phyloP scores from a whole-genome alignment of 495 filamentous ascomycete genomes.

The Xylaria palmicola region DNA sequence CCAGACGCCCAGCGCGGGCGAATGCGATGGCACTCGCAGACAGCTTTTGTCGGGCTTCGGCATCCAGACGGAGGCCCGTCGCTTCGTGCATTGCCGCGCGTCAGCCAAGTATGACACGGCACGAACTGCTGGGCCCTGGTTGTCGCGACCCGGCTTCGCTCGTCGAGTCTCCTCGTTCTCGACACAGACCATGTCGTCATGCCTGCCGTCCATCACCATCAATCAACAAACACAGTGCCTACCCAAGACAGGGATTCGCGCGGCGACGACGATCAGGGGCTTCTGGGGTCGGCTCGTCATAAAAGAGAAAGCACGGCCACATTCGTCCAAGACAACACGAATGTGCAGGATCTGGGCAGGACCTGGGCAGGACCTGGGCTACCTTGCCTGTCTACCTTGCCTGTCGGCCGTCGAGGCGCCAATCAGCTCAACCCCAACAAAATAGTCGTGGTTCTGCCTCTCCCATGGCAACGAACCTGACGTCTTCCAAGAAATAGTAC shows the following conservation, averaged over 20 bases:
- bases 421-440: neutral
- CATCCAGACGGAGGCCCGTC: neutral
- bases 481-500: too few relatives aligned
- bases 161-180: neutral
- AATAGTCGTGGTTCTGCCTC: neutral
- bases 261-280: constrained; percentile 5
- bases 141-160: neutral
- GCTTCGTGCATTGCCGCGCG: neutral
- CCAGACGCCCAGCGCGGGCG: neutral
- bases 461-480: neutral
- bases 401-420: constrained; percentile 7
- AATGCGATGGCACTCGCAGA: neutral
- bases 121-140: neutral
- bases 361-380: too few relatives aligned
- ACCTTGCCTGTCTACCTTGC: neutral
- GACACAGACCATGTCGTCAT: neutral
- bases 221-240: neutral
- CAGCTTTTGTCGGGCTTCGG: neutral
- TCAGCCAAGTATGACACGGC: neutral
- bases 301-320: neutral
- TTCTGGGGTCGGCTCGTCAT: neutral
- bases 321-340: neutral
- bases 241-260: constrained; percentile 5
- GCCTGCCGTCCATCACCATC: neutral
- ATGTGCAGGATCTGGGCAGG: neutral